phyloP scores from a whole-genome alignment of 2,329 filamentous ascomycete genomes.

The Cladobotryum protrusum region DNA sequence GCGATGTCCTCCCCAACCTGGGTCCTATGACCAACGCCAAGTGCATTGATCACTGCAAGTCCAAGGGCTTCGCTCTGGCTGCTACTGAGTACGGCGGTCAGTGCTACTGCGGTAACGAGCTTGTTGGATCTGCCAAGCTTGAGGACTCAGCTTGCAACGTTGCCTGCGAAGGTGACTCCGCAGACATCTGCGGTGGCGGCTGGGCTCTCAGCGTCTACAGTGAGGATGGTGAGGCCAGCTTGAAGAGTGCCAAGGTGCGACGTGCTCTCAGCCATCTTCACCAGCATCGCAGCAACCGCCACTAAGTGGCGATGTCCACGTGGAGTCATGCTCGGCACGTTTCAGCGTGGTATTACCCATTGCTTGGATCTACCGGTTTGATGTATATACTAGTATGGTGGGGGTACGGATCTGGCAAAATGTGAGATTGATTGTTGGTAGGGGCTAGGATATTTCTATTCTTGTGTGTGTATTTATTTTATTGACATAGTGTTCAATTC shows the following conservation, averaged over 20 bases:
- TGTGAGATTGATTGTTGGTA: slow-evolving; percentile 11
- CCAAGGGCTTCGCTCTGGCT: slow-evolving; percentile 36
- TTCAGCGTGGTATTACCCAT: not conserved
- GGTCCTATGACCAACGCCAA: slow-evolving; percentile 38
- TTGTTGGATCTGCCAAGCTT: slow-evolving; percentile 32
- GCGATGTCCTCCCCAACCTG: slow-evolving; percentile 34
- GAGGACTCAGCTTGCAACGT: slow-evolving; percentile 37
- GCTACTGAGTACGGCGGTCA: slow-evolving; percentile 47
- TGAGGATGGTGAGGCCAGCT: slow-evolving; percentile 26
- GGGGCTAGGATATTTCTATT: slow-evolving; percentile 12
- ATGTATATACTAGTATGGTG: not conserved
- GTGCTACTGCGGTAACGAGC: slow-evolving; percentile 45
- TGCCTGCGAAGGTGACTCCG: slow-evolving; percentile 42
- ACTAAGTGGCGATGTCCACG: slow-evolving; percentile 14
- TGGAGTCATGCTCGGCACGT: not conserved
- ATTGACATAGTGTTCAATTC: slow-evolving; percentile 8
- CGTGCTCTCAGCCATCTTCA: slow-evolving; percentile 32
- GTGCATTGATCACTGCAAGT: slow-evolving; percentile 44
- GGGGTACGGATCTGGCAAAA: not conserved
- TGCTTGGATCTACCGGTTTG: no score
- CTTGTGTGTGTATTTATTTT: slow-evolving; percentile 8
- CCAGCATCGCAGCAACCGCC: slow-evolving; percentile 27
- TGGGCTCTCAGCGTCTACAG: slow-evolving; percentile 41
- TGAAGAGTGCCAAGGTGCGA: slow-evolving; percentile 24
- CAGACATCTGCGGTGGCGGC: slow-evolving; percentile 45